Evolutionary conservation across 2,329 filamentous ascomycete genomes (phyloP), one percentile per base, ranked within the genome.

Genomic region (Neoscytalidium dimidiatum): DNA sequence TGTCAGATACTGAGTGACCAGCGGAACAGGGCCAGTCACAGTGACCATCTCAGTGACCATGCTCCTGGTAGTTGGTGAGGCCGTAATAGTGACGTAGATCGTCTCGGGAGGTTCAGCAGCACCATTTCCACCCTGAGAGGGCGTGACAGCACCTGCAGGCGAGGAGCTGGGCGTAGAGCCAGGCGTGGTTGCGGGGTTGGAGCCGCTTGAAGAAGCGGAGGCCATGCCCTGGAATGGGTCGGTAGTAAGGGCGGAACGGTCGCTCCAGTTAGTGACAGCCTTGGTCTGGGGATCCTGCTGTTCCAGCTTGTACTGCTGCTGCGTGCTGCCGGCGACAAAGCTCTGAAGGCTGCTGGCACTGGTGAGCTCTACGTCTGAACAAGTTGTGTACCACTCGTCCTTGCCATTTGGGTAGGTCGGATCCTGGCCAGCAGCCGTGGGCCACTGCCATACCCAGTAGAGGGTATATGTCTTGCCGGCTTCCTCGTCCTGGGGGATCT

Each of bases 361-460:
- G 2, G 70, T 70, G 63, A 84, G 73, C 35, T 79, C 75, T 53
- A 86, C 76, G 73, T 85, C 81, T 68, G 78, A 82, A 69, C 85
- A 87, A 21, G 80, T 80, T 3, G 83, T 85, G 73, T 86, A 86
- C 68, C 79, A 83, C 72, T 86, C 82, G 67, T 81, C 79, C 68
- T 81, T 82, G 62, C 75, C 76, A 38, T 67, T 84, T 65, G 7
- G 74, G 71, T 77, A 71, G 19, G 77, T 66, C 76, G 48, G 72
- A 33, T 71, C 44, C 76, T 60, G 77, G 80, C 78, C 73, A 19
- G 68, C 67, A 75, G 64, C 74, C 29, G 87, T 89, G 2, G 90
- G 90, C 92, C 92, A 97, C 76, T 95, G 90, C 94, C 94, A 97
- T 61, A 96, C 88, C 93, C 93, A 97, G 82, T 96, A 95, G 60